Evolutionary conservation across 164 flowering plant genomes (phyloP), one percentile per base, ranked within the genome.

Genomic region (Litsea cubeba): DNA sequence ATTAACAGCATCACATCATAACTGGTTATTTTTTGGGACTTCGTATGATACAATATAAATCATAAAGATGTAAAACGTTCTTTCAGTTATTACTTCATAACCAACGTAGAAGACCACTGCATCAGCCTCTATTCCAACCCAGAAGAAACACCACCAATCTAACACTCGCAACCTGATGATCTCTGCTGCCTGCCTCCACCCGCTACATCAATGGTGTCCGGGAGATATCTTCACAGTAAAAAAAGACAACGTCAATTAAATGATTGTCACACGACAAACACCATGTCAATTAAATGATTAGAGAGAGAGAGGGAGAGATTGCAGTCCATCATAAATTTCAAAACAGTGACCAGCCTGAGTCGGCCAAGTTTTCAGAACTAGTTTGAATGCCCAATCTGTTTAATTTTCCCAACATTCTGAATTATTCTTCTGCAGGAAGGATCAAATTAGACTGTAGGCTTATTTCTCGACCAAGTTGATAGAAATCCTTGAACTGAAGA

Each of bases 181-280:
- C 87, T 79, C 69, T 84, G 87, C 69, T 84, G 94, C 72, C 79
- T 75, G 20, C 80, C 81, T 54, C 86, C 88, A 65, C 84, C 85
- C 30, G 78, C 85, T 65, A 89, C 88, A 67, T 91, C 93, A 65
- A 91, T 87, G 57, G 96, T 89, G 78, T 91, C 92, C 8, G 92
- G 93, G 71, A 88, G 88, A 72, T 91, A 91, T 68, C 95, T 91
- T 64, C 77, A 78, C 18, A 8, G 22, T 12, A 1, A 51, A 25
- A 18, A 64, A 70, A 69, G 32, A 49, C n/a, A 23, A 62, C 15
- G 25, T 23, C 70, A 65, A 22, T n/a, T 12, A 26, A 54, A 54
- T 54, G 60, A 54, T 15, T 30, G 0, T 30, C 35, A 30, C 35
- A 30, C 0, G 5, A 30, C 35, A 30, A 30, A 30, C 6, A 30